These are phyloP conservation scores for Moesziomyces parantarcticus DNA, from an alignment of 1,284 basidiomycete species.

Conservation along the genomic window DNA sequence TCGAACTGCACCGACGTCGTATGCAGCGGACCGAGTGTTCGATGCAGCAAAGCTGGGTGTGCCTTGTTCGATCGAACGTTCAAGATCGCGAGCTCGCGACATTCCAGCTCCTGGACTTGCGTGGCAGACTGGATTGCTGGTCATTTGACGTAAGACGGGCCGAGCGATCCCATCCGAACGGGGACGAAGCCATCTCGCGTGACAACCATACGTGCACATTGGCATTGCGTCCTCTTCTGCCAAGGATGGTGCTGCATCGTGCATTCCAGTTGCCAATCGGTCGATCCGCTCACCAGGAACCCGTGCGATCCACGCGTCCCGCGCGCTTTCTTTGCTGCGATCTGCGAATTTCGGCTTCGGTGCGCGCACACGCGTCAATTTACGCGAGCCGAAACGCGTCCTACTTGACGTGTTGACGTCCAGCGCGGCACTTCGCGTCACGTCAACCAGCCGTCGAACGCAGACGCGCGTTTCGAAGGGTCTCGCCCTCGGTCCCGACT, in stretches of 20 bases:
- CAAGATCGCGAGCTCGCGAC: background rate
- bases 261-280: constrained; percentile 26
- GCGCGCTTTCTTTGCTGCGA: too few relatives aligned
- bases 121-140: background rate
- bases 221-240: background rate
- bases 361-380: background rate
- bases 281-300: constrained; percentile 10
- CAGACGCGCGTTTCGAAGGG: too few relatives aligned
- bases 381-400: background rate
- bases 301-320: background rate
- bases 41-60: background rate
- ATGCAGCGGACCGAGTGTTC: background rate
- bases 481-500: too few relatives aligned
- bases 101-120: background rate
- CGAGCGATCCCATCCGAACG: too few relatives aligned
- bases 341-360: background rate
- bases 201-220: background rate
- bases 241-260: constrained; percentile 14
- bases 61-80: background rate
- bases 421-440: background rate
- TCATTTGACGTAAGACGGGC: background rate
- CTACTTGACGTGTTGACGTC: background rate
- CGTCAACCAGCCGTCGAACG: background rate
- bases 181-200: too few relatives aligned
- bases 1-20: background rate